phyloP scores from a whole-genome alignment of 2,329 filamentous ascomycete genomes.

The Berkeleyomyces basicola region DNA sequence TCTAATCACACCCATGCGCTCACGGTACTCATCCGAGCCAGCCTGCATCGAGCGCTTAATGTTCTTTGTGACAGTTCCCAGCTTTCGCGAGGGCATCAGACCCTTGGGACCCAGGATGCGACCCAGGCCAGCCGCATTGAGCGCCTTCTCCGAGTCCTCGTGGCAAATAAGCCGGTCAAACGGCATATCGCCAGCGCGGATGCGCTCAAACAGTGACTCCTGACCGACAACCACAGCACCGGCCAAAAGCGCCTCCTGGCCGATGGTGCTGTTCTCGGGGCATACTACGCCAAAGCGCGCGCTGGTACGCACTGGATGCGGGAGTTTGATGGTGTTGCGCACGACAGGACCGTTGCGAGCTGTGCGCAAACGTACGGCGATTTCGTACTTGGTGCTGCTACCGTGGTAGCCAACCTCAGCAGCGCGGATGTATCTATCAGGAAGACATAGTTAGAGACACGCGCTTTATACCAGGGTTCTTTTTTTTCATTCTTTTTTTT shows the following conservation, averaged over 20 bases:
- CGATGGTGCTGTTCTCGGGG: conserved; percentile 60
- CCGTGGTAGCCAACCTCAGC: conserved; percentile 75
- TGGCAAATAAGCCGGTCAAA: conserved; percentile 89
- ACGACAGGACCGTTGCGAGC: conserved; percentile 74
- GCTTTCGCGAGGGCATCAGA: conserved; percentile 81
- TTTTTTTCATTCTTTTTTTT: background rate
- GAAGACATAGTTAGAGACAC: background rate
- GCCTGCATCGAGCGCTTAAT: conserved; percentile 57
- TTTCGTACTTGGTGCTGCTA: conserved; percentile 66
- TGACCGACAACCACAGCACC: conserved; percentile 77
- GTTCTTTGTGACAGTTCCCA: conserved; percentile 75
- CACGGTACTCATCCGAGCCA: conserved; percentile 73
- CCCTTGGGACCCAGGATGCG: conserved; percentile 74
- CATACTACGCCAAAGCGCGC: conserved; percentile 81
- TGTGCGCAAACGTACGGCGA: conserved; percentile 68
- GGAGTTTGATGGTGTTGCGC: conserved; percentile 73
- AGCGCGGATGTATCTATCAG: conserved; percentile 45
- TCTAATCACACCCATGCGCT: conserved; percentile 67
- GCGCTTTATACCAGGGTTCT: background rate
- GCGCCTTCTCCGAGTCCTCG: conserved; percentile 53
- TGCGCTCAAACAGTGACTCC: conserved; percentile 64
- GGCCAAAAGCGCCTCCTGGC: conserved; percentile 54
- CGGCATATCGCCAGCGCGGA: conserved; percentile 57
- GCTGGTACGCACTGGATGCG: conserved; percentile 78
- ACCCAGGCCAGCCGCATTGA: conserved; percentile 69